Evolutionary conservation across 129 eudicot species (phyloP), one percentile per base, ranked within the genome.

Genomic region (Escallonia rubra): DNA sequence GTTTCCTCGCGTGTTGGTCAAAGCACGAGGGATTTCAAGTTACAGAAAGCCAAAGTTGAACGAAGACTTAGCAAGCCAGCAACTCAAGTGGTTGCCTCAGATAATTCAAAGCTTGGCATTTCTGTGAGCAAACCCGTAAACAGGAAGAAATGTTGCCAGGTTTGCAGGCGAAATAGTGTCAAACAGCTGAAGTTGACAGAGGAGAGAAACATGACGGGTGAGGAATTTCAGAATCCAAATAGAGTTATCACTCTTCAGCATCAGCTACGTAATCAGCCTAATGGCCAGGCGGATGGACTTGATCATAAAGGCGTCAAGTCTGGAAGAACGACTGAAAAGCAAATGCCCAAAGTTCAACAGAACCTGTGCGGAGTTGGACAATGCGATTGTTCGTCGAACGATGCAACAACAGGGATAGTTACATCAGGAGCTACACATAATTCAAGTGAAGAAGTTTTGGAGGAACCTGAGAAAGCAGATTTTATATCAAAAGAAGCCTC

Each of bases 401-500:
- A 41, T 51, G 64, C 61, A 34, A 10, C 59, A 43, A 59, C 42
- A 54, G 69, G 63, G 23, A 48, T 62, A 34, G 41, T 55, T 23
- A 47, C 56, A 48, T 53, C 80, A 41, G 64, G 63, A 54, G 45
- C 69, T 68, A 57, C 66, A 48, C 70, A 54, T 63, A 71, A 74
- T 64, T 46, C 52, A 61, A 12, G 8, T 8, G 60, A 10, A 48
- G 71, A n/a, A 8, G 40, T 45, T 34, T 47, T 8, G 46, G 54
- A 53, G 57, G 55, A 71, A 77, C 12, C 64, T 7, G 66, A 72
- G 38, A 76, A 65, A 67, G 61, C 63, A 39, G 81, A 82, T 76
- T 63, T 63, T 8, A 67, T 79, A 71, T 76, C 88, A 15, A 76
- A 64, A 68, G 76, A 82, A 67, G 92, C 81, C 62, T 76, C 68